A percentile compares a stretch with the other conserved stretches of the same genome.
These are phyloP conservation scores for Penicillium janthinellum DNA, from an alignment of 2,329 filamentous ascomycete species.

Conservation along the genomic window DNA sequence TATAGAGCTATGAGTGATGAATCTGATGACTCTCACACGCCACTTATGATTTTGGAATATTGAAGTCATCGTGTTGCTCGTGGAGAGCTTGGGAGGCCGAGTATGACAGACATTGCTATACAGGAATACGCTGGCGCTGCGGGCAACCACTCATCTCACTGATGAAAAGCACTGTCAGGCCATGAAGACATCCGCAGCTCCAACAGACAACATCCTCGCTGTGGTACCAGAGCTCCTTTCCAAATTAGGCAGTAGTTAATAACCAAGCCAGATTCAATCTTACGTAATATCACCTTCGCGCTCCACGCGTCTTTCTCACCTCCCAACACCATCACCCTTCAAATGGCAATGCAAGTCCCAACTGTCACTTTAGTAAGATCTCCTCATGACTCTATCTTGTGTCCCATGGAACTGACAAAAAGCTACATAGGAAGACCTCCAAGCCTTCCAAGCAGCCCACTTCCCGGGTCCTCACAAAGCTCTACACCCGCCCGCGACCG, in stretches of 20 bases:
- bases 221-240: no score
- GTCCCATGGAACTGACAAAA: background rate
- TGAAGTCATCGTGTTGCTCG: background rate
- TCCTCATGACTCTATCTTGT: background rate
- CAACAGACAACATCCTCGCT: no score
- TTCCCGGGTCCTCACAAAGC: conserved; percentile 46
- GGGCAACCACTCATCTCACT: no score
- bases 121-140: no score
- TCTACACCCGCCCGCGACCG: background rate
- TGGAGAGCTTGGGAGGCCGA: background rate
- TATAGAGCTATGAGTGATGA: background rate
- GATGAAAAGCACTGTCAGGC: no score
- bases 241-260: background rate
- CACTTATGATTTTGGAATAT: background rate
- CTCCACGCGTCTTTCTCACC: conserved; percentile 16
- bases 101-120: background rate
- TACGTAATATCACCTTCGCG: conserved; percentile 4
- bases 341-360: conserved; percentile 32
- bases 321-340: conserved; percentile 5
- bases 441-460: conserved; percentile 61
- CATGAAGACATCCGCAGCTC: background rate
- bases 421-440: conserved; percentile 58
- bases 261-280: background rate
- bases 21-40: background rate
- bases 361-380: conserved; percentile 38